phyloP scores from a whole-genome alignment of 176 grass and related monocot genomes.

The Ensete ventricosum region DNA sequence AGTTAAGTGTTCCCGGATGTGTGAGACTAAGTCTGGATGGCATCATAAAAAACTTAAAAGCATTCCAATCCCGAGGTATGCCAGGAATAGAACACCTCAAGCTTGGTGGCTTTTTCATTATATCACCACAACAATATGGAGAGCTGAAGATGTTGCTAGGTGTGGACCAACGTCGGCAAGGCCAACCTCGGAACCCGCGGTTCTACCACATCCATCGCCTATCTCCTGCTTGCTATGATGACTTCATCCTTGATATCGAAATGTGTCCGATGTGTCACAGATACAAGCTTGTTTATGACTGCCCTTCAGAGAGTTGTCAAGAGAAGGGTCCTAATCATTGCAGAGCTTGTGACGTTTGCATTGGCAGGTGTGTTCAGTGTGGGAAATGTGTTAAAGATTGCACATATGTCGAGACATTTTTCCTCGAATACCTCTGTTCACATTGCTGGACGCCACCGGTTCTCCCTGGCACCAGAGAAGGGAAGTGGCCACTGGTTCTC shows the following conservation, averaged over 20 bases:
- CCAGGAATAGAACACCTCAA: slow-evolving; percentile 54
- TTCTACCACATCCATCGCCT: slow-evolving; percentile 37
- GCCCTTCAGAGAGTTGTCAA: slow-evolving; percentile 52
- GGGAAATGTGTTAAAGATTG: slow-evolving; percentile 57
- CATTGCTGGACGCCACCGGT: slow-evolving; percentile 28
- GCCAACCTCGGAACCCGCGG: slow-evolving; percentile 24
- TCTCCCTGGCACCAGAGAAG: background rate
- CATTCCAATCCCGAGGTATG: slow-evolving; percentile 38
- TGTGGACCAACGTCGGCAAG: slow-evolving; percentile 33
- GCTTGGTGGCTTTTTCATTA: slow-evolving; percentile 41
- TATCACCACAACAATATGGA: slow-evolving; percentile 45
- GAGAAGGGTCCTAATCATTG: slow-evolving; percentile 29
- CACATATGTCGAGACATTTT: slow-evolving; percentile 62
- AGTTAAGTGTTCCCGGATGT: slow-evolving; percentile 59
- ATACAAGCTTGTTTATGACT: slow-evolving; percentile 75
- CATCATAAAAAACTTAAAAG: slow-evolving; percentile 54
- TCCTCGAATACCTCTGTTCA: slow-evolving; percentile 40
- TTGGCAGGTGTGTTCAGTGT: slow-evolving; percentile 54
- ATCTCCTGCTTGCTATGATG: slow-evolving; percentile 47
- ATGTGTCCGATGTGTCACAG: slow-evolving; percentile 59
- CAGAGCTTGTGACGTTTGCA: slow-evolving; percentile 64
- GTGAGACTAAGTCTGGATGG: slow-evolving; percentile 47
- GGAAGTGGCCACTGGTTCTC: background rate
- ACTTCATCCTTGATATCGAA: slow-evolving; percentile 69
- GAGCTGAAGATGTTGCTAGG: slow-evolving; percentile 48